Percentiles rank a stretch among this genome's conserved stretches.
Conservation (phyloP, 2,329 filamentous ascomycete species). For the Byssochlamys sp. region DNA sequence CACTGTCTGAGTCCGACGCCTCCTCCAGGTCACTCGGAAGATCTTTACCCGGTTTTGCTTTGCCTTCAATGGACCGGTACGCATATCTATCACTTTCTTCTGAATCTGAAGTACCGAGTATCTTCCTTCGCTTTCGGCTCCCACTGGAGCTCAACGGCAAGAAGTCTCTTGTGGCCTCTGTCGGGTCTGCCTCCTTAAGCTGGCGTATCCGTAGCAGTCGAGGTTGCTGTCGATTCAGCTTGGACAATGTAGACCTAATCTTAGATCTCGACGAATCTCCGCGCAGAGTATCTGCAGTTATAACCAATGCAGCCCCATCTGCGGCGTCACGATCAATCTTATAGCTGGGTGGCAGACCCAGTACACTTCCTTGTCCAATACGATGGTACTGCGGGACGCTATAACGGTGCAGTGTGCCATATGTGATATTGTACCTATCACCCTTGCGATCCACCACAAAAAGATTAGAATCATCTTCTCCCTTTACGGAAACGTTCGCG, state of each 20-base stretch:
- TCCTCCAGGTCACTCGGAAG: slow-evolving; percentile 41
- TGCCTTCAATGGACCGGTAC: slow-evolving; percentile 58
- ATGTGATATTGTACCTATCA: slow-evolving; percentile 64
- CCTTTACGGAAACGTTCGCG: slow-evolving; percentile 8
- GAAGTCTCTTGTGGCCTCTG: slow-evolving; percentile 22
- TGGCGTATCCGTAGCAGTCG: slow-evolving; percentile 19
- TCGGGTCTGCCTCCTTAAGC: slow-evolving; percentile 8
- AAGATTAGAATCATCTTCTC: slow-evolving; percentile 19
- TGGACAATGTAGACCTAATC: slow-evolving; percentile 33
- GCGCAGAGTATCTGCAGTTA: slow-evolving; percentile 21
- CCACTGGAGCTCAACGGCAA: slow-evolving; percentile 18
- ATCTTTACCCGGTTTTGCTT: slow-evolving; percentile 42
- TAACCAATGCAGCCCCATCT: slow-evolving; percentile 30
- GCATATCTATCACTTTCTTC: slow-evolving; percentile 43
- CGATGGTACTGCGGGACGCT: slow-evolving; percentile 63
- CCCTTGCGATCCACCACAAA: slow-evolving; percentile 65
- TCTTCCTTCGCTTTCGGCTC: slow-evolving; percentile 34
- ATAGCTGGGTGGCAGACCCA: slow-evolving; percentile 54
- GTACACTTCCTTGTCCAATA: slow-evolving; percentile 56
- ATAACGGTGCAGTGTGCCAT: slow-evolving; percentile 63
- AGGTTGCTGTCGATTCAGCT: slow-evolving; percentile 11
- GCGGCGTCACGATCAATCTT: slow-evolving; percentile 57
- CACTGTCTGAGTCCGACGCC: slow-evolving; percentile 38
- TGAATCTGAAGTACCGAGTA: slow-evolving; percentile 21
- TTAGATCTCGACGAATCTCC: slow-evolving; percentile 39